A percentile compares a stretch with the other conserved stretches of the same genome.
phyloP scores from a whole-genome alignment of 495 filamentous ascomycete genomes.

The Podospora pseudoanserina region DNA sequence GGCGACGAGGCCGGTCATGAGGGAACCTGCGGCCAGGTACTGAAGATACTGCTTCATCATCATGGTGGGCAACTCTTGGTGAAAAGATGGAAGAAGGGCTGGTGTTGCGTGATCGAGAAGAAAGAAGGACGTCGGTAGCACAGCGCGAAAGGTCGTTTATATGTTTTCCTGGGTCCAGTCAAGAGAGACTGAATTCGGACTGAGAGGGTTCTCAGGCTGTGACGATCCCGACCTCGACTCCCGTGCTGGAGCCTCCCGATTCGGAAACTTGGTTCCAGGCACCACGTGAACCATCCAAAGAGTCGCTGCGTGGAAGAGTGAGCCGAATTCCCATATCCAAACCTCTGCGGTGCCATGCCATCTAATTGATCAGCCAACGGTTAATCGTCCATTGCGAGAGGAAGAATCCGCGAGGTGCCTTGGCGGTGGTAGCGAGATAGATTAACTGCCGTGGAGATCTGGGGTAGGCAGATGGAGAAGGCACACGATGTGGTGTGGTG shows the following conservation, averaged over 20 bases:
- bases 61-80: slow-evolving; percentile 7
- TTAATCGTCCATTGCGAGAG: slow-evolving; percentile 15
- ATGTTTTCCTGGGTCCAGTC: not conserved
- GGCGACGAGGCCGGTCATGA: slow-evolving; percentile 28
- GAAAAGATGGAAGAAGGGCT: not conserved
- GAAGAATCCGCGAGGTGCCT: slow-evolving; percentile 15
- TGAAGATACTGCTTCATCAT: slow-evolving; percentile 31
- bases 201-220: not conserved
- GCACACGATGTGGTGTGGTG: not conserved
- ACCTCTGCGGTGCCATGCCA: slow-evolving; percentile 12
- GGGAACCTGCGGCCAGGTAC: slow-evolving; percentile 33
- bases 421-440: slow-evolving; percentile 21
- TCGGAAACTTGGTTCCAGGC: slow-evolving; percentile 12
- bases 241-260: slow-evolving; percentile 9
- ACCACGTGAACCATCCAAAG: not conserved
- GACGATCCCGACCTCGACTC: not conserved
- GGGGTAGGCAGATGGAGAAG: slow-evolving; percentile 11
- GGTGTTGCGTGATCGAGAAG: slow-evolving; percentile 7
- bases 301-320: slow-evolving; percentile 16
- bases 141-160: slow-evolving; percentile 10
- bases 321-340: slow-evolving; percentile 27
- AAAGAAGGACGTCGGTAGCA: not conserved
- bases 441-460: slow-evolving; percentile 21
- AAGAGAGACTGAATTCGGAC: not conserved
- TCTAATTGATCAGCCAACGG: slow-evolving; percentile 18